These are phyloP conservation scores for Russula griseocarnosa DNA, from an alignment of 768 basidiomycete species.

Conservation along the genomic window DNA sequence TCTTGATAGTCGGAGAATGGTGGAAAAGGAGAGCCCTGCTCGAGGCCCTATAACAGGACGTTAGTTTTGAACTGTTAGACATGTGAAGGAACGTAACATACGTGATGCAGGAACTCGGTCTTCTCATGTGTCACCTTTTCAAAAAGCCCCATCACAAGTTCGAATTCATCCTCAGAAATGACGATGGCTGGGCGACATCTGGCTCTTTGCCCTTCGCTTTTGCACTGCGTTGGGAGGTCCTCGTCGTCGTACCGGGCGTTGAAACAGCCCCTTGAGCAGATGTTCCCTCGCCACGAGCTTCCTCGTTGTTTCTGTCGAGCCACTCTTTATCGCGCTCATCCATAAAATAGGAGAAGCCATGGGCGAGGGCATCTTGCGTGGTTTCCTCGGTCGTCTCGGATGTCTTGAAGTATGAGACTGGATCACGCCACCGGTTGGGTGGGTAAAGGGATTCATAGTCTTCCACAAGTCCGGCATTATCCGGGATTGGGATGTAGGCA, in stretches of 20 bases:
- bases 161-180: conserved; percentile 89
- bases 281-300: conserved; percentile 80
- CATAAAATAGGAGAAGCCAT: conserved; percentile 87
- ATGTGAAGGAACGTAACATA: conserved; percentile 40
- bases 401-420: conserved; percentile 70
- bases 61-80: conserved; percentile 10
- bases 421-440: conserved; percentile 65
- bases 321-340: conserved; percentile 95
- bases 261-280: conserved; percentile 70
- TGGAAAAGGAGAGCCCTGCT: conserved; percentile 65
- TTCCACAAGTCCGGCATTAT: conserved; percentile 73
- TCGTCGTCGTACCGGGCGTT: conserved; percentile 51
- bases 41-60: conserved; percentile 46
- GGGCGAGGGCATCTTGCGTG: conserved; percentile 53
- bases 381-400: conserved; percentile 86
- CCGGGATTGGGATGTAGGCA: conserved; percentile 90
- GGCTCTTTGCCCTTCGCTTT: conserved; percentile 86
- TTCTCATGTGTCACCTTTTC: conserved; percentile 89
- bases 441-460: conserved; percentile 80
- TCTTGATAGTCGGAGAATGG: conserved; percentile 71
- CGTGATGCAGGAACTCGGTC: conserved; percentile 85
- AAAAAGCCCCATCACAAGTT: conserved; percentile 90
- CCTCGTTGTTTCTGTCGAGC: conserved; percentile 88
- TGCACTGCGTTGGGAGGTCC: conserved; percentile 51
- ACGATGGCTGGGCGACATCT: conserved; percentile 55